Percentiles rank a stretch among this genome's conserved stretches.
Conservation (phyloP, 2,329 filamentous ascomycete genomes). For the Cladophialophora psammophila region DNA sequence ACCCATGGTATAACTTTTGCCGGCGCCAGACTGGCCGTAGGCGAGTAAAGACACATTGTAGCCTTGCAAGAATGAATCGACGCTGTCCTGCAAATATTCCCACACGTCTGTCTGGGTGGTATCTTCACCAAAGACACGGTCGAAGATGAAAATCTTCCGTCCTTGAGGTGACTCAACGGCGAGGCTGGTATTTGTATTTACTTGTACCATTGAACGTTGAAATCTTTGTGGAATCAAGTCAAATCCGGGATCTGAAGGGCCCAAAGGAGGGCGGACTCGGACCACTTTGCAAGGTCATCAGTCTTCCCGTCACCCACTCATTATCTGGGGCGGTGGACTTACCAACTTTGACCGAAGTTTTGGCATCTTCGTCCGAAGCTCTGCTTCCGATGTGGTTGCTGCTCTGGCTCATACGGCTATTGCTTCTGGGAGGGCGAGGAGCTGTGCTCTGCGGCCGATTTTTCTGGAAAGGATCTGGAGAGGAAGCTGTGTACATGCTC, state of each 20-base stretch:
- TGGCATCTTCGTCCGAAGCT: slow-evolving; percentile 86
- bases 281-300: slow-evolving; percentile 67
- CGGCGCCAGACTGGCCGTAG: slow-evolving; percentile 96
- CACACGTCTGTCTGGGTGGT: slow-evolving; percentile 87
- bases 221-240: slow-evolving; percentile 96
- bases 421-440: slow-evolving; percentile 76
- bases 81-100: slow-evolving; percentile 91
- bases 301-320: slow-evolving; percentile 5
- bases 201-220: slow-evolving; percentile 89
- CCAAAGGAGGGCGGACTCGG: slow-evolving; percentile 86
- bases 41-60: slow-evolving; percentile 98
- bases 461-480: slow-evolving; percentile 38
- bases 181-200: slow-evolving; percentile 82
- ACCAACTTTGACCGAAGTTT: slow-evolving; percentile 97
- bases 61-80: slow-evolving; percentile 87
- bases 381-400: slow-evolving; percentile 77
- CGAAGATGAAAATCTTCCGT: slow-evolving; percentile 94
- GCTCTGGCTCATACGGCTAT: slow-evolving; percentile 79
- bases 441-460: slow-evolving; percentile 82
- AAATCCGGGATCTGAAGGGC: slow-evolving; percentile 84
- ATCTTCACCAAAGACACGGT: slow-evolving; percentile 88
- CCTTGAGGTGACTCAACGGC: slow-evolving; percentile 91
- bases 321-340: slow-evolving; percentile 50
- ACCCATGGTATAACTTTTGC: slow-evolving; percentile 99
- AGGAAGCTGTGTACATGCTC: slow-evolving; percentile 38